A percentile compares a stretch with the other conserved stretches of the same genome.
phyloP scores from a whole-genome alignment of 2,329 filamentous ascomycete genomes.

The Calonectria fujianensis region DNA sequence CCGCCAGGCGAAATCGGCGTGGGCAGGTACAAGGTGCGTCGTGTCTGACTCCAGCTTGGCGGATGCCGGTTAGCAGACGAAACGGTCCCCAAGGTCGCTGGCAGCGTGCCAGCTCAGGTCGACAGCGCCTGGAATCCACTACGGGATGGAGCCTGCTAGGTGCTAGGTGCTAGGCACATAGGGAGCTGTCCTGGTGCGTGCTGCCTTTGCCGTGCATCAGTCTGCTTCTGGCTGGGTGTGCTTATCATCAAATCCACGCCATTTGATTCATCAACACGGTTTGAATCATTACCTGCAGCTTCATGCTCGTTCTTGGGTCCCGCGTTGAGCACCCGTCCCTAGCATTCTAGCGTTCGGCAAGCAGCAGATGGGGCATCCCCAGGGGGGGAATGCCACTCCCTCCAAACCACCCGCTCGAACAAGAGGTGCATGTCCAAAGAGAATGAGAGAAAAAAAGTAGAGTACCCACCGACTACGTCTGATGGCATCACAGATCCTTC shows the following conservation, averaged over 20 bases:
- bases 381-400: background rate
- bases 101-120: constrained; percentile 28
- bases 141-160: constrained; percentile 2
- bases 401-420: constrained; percentile 4
- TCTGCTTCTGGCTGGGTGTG: background rate
- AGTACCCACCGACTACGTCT: constrained; percentile 20
- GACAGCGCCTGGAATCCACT: constrained; percentile 30
- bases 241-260: constrained; percentile 21
- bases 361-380: background rate
- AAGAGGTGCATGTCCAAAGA: constrained; percentile 9
- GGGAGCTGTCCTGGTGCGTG: background rate
- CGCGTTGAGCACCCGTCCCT: background rate
- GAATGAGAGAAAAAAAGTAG: background rate
- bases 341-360: background rate
- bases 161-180: background rate
- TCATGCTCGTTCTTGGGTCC: constrained; percentile 3
- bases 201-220: constrained; percentile 5
- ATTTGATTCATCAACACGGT: constrained; percentile 26
- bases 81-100: constrained; percentile 40
- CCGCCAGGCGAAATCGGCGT: constrained; percentile 43
- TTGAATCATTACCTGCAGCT: constrained; percentile 29
- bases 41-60: constrained; percentile 37
- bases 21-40: constrained; percentile 49
- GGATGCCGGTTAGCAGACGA: constrained; percentile 45
- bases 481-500: constrained; percentile 32